These are phyloP conservation scores for Garcia nutans DNA, from an alignment of 345 rosid species.

Conservation along the genomic window DNA sequence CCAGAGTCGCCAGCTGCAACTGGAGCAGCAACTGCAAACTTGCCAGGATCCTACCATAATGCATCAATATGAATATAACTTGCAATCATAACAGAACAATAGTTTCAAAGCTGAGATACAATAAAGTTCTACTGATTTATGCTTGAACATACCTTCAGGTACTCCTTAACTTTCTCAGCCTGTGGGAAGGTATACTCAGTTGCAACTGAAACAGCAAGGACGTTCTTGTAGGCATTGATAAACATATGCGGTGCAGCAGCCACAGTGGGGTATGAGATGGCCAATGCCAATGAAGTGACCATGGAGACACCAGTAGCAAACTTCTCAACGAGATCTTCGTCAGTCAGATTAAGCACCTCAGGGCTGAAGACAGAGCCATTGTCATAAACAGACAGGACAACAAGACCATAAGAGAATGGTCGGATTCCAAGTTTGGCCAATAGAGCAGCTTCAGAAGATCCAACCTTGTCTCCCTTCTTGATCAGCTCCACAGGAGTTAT, in stretches of 20 bases:
- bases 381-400: slow-evolving; percentile 70
- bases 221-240: slow-evolving; percentile 84
- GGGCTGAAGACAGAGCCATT: slow-evolving; percentile 88
- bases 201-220: slow-evolving; percentile 61
- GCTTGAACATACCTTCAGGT: slow-evolving; percentile 47
- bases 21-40: slow-evolving; percentile 58
- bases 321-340: slow-evolving; percentile 73
- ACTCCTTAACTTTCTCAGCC: slow-evolving; percentile 88
- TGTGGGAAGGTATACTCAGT: slow-evolving; percentile 76
- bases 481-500: slow-evolving; percentile 90
- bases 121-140: not conserved
- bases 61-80: not conserved
- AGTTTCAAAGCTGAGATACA: not conserved
- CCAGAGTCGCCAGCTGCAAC: slow-evolving; percentile 31
- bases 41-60: slow-evolving; percentile 66
- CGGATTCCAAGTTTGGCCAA: slow-evolving; percentile 84
- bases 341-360: slow-evolving; percentile 78
- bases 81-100: too few species aligned
- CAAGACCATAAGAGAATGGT: slow-evolving; percentile 91
- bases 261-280: slow-evolving; percentile 79
- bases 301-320: slow-evolving; percentile 76
- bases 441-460: slow-evolving; percentile 94
- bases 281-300: slow-evolving; percentile 65
- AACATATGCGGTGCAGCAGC: slow-evolving; percentile 96
- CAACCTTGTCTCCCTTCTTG: slow-evolving; percentile 95